Base-by-base conservation (phyloP, 2,329 filamentous ascomycete species). In the Didymella lethalis region DNA sequence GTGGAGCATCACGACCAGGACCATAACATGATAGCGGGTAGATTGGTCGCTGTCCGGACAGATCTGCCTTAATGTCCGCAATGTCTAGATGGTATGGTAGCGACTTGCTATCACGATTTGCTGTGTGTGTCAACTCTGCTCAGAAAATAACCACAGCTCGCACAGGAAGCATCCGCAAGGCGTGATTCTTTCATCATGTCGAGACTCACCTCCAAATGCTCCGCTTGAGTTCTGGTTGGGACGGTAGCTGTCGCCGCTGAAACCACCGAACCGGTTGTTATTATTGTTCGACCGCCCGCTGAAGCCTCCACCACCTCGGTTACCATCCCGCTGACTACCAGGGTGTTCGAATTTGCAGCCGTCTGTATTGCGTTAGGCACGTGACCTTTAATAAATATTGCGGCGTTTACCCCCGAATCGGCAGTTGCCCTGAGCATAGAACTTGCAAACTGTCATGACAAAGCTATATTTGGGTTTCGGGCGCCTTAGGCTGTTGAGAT, bases 1-100 rank as follows among this genome's bases (percentile, higher is more conserved):
- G 86, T 0, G 93, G 93, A 1, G 90, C 87, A 67, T 93, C 86
- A 68, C 82, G 84, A 4, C 90, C 90, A 0, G 93, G 93, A 0
- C 88, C 91, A 76, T 97, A 98, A 23, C 90, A 85, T 1, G 93
- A 97, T 25, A 97, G 84, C 4, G 95, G 89, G 90, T 93, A 98
- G 82, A 86, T 80, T 18, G 94, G 94, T 8, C 85, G 84, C 60
- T 95, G 91, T 23, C 83, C 82, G 0, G 83, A 85, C 45, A 96
- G 81, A 71, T 96, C 92, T 52, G 62, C 53, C 38, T 75, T 71
- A 48, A 78, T 76, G 20, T 67, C 68, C 11, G 71, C 71, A 20
- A 66, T 66, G 34, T 65, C 67, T 29, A 78, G 54, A 55, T 66
- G 54, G 59, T 69, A 77, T 14, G 66, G 59, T 7, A 66, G 49